Evolutionary conservation across 192 early-diverging fungal genomes (phyloP).

Genomic region (Phlyctochytrium arcticum): DNA sequence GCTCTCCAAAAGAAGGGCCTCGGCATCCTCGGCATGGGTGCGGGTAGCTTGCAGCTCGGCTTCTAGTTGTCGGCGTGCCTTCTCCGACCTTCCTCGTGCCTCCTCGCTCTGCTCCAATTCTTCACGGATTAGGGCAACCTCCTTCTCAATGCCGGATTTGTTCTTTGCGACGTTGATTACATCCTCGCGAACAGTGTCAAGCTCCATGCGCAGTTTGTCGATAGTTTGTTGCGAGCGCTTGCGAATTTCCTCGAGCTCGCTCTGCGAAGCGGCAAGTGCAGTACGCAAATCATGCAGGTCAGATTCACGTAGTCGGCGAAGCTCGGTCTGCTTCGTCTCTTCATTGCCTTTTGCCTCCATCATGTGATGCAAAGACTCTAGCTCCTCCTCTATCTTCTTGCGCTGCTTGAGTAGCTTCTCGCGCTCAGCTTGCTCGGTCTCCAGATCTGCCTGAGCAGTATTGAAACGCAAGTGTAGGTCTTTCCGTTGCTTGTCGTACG

Average conservation of each 20-base stretch:
- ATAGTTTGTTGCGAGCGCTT: slow-evolving; percentile 30
- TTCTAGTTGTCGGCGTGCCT: slow-evolving; percentile 38
- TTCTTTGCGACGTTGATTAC: slow-evolving; percentile 25
- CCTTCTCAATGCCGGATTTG: slow-evolving; percentile 40
- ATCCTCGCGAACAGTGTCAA: slow-evolving; percentile 44
- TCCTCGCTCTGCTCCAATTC: slow-evolving; percentile 49
- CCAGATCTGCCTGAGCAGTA: slow-evolving; percentile 33
- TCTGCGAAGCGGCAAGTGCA: slow-evolving; percentile 37
- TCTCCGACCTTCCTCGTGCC: slow-evolving; percentile 31
- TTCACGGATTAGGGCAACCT: slow-evolving; percentile 30
- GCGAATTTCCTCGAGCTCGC: slow-evolving; percentile 46
- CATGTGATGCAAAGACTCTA: slow-evolving; percentile 37
- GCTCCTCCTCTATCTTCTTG: slow-evolving; percentile 44
- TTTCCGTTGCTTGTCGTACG: slow-evolving; percentile 43
- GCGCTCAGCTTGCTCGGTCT: slow-evolving; percentile 40
- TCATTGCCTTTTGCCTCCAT: slow-evolving; percentile 52
- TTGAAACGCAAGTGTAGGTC: slow-evolving; percentile 44
- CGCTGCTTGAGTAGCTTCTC: slow-evolving; percentile 51
- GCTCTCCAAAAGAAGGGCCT: slow-evolving; percentile 58
- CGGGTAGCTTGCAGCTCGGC: slow-evolving; percentile 31
- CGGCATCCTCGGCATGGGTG: slow-evolving; percentile 44
- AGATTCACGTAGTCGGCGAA: slow-evolving; percentile 49
- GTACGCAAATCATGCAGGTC: slow-evolving; percentile 45
- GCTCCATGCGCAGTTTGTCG: slow-evolving; percentile 46
- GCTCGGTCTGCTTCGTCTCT: slow-evolving; percentile 49